Evolutionary conservation across 2,329 filamentous ascomycete species (phyloP), one percentile per base, ranked within the genome.

Genomic region (Penicillium sp.): DNA sequence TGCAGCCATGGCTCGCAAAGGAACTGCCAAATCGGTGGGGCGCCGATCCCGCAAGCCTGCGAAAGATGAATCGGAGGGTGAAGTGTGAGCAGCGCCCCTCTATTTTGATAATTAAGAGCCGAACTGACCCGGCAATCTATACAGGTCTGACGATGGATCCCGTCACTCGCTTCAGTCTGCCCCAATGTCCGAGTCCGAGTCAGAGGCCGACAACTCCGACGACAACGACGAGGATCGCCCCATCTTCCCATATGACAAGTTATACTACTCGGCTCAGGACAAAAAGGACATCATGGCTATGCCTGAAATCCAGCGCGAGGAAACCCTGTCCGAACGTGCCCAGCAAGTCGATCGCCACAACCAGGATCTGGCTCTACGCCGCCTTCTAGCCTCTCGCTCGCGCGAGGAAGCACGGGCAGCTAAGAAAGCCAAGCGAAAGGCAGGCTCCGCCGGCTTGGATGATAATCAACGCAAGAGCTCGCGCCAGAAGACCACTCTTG

Each of bases 281-380:
- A 93, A 90, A 74, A 83, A 83, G 8, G 82, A 89, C 51, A 94
- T 99, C 61, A 87, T 94, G 83, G 84, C 82, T 56, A 86, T 97
- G 84, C 88, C 92, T 31, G 93, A 97, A 78, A 88, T 97, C 51
- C 88, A 96, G 71, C 89, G 93, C 62, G 94, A 99, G 75, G 86
- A 91, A 71, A 88, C 96, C 45, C 84, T 99, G 7, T 93, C 92
- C 21, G 90, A 96, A 66, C 91, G 94, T 64, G 88, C 89, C 37
- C 86, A 91, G 67, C 87, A 94, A 73, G 88, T 93, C 57, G 90
- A 94, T 69, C 87, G 87, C 52, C 88, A 90, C 67, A 85, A 89
- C 59, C 93, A 96, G 77, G 91, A 94, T 69, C 83, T 87, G 48
- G 86, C 93, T 62, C 84, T 97, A 50, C 90, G 89, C 59, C 88